Evolutionary conservation across 2,329 filamentous ascomycete genomes (phyloP).

Genomic region (Onygenales sp.): DNA sequence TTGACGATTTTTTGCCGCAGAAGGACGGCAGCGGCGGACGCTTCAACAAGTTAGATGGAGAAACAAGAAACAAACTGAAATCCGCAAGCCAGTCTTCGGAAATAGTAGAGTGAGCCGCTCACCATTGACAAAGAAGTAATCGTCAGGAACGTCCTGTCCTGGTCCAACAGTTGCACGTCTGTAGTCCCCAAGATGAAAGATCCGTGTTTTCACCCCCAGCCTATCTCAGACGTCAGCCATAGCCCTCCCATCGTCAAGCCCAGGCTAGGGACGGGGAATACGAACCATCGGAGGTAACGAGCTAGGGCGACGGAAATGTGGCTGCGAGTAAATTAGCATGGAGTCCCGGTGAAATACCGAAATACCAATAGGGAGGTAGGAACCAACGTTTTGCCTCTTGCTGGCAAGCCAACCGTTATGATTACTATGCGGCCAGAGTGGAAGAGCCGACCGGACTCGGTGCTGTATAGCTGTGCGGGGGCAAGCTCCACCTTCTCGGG

Average conservation of each 20-base stretch:
- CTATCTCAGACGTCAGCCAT: conserved; percentile 30
- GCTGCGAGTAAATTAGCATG: conserved; percentile 32
- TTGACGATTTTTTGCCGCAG: conserved; percentile 94
- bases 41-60: conserved; percentile 21
- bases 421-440: conserved; percentile 96
- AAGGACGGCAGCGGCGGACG: conserved; percentile 83
- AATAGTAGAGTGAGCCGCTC: conserved; percentile 7
- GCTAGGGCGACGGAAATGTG: conserved; percentile 94
- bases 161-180: conserved; percentile 80
- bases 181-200: conserved; percentile 96
- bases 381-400: conserved; percentile 82
- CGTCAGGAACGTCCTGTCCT: conserved; percentile 77
- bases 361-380: neutral
- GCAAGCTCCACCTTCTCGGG: conserved; percentile 76
- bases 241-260: conserved; percentile 8
- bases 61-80: neutral
- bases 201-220: conserved; percentile 95
- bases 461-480: conserved; percentile 94
- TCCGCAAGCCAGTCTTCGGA: neutral
- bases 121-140: conserved; percentile 94
- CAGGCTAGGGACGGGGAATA: conserved; percentile 7
- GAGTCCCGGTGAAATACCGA: neutral
- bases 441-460: conserved; percentile 92
- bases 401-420: conserved; percentile 89
- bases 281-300: conserved; percentile 80